These are phyloP conservation scores for Metschnikowia bowlesiae DNA, from an alignment of 805 yeast species.

Conservation along the genomic window DNA sequence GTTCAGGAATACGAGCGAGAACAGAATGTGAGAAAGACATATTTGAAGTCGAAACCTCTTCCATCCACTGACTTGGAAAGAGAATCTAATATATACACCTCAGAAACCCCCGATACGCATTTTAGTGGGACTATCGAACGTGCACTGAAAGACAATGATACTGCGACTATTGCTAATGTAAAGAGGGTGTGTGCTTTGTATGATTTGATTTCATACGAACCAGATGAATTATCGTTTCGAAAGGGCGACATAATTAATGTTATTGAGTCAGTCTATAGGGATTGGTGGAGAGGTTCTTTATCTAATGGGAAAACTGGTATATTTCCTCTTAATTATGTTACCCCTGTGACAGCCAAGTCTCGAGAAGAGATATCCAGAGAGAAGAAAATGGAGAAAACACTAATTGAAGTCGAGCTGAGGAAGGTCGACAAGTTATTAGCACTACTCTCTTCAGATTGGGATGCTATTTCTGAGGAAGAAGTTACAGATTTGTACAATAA, in stretches of 20 bases:
- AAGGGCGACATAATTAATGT: conserved; percentile 87
- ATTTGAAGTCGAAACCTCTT: conserved; percentile 30
- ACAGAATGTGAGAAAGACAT: conserved; percentile 26
- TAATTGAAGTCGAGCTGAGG: conserved; percentile 47
- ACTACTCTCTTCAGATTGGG: conserved; percentile 39
- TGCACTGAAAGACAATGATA: conserved; percentile 1
- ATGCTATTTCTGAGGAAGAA: conserved; percentile 50
- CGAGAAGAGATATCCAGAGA: conserved; percentile 55
- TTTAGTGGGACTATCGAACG: not conserved
- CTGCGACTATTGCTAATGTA: conserved; percentile 41
- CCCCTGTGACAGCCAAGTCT: conserved; percentile 66
- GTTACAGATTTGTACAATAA: conserved; percentile 70
- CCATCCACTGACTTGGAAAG: conserved; percentile 21
- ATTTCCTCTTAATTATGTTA: conserved; percentile 88
- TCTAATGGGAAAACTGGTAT: conserved; percentile 74
- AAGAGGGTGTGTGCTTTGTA: conserved; percentile 80
- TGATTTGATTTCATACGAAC: conserved; percentile 72
- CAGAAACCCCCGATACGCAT: not conserved
- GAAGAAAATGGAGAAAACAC: conserved; percentile 43
- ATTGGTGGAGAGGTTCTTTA: conserved; percentile 93
- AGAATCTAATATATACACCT: conserved; percentile 1
- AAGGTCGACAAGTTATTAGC: conserved; percentile 70
- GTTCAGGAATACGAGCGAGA: conserved; percentile 54
- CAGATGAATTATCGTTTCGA: conserved; percentile 81
- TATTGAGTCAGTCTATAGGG: conserved; percentile 80